A percentile compares a stretch with the other conserved stretches of the same genome.
Evolutionary conservation across 129 eudicot genomes (phyloP).

Genomic region (Rutidosis leptorrhynchoides): DNA sequence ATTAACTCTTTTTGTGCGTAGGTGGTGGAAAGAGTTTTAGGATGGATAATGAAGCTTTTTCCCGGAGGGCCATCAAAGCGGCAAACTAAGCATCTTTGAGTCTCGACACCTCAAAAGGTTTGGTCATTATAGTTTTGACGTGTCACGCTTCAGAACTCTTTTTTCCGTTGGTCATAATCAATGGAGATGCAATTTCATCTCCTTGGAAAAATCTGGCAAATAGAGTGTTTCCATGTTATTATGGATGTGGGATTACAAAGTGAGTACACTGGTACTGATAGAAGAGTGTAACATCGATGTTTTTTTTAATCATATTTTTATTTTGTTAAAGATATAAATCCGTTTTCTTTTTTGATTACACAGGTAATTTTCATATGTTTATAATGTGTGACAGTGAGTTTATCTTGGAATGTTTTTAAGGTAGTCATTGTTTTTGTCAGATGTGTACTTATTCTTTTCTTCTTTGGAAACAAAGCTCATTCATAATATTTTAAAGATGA

Average conservation of each 20-base stretch:
- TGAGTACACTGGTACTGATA: slow-evolving; percentile 22
- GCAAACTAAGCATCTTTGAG: slow-evolving; percentile 71
- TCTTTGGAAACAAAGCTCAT: neutral
- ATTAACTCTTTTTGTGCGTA: slow-evolving; percentile 17
- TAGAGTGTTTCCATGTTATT: slow-evolving; percentile 24
- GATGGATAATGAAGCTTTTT: slow-evolving; percentile 98
- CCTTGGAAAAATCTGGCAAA: slow-evolving; percentile 33
- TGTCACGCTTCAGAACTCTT: slow-evolving; percentile 14
- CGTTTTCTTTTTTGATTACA: slow-evolving; percentile 12
- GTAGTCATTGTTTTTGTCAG: slow-evolving; percentile 2
- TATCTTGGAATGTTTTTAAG: slow-evolving; percentile 17
- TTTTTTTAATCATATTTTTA: slow-evolving; percentile 6
- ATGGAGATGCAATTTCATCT: slow-evolving; percentile 44
- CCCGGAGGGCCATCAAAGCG: slow-evolving; percentile 95
- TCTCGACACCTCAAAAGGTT: neutral
- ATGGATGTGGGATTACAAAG: slow-evolving; percentile 26
- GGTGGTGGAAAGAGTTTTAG: slow-evolving; percentile 96
- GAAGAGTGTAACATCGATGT: slow-evolving; percentile 23
- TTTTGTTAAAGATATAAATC: slow-evolving; percentile 3
- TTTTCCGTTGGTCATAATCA: slow-evolving; percentile 16
- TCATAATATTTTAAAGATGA: neutral
- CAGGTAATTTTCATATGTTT: slow-evolving; percentile 22
- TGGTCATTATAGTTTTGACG: slow-evolving; percentile 8
- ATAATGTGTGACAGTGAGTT: slow-evolving; percentile 21
- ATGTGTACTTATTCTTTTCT: neutral